These are phyloP conservation scores for Marsdenia floribunda DNA, from an alignment of 257 asterid genomes.

Conservation along the genomic window DNA sequence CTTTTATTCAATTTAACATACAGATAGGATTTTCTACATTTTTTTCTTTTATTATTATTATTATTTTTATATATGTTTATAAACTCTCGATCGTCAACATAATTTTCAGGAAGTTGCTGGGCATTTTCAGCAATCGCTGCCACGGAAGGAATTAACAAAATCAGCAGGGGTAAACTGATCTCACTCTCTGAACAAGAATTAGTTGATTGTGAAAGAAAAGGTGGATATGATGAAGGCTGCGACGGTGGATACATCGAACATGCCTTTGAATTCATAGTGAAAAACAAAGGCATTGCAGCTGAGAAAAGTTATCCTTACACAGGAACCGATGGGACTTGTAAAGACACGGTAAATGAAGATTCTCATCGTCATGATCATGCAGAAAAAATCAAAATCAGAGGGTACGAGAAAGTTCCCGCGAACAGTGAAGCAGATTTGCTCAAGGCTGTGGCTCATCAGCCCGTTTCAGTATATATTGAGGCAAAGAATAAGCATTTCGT, in stretches of 20 bases:
- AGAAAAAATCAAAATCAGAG: conserved; percentile 7
- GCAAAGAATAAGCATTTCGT: background rate
- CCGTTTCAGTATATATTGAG: background rate
- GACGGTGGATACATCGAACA: conserved; percentile 14
- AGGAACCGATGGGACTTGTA: conserved; percentile 19
- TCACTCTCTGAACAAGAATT: conserved; percentile 14
- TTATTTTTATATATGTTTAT: too few relatives aligned
- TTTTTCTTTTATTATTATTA: too few relatives aligned
- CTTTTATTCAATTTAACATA: too few relatives aligned
- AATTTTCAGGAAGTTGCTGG: conserved; percentile 19
- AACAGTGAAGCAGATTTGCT: conserved; percentile 3
- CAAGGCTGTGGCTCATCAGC: background rate
- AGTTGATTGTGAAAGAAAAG: conserved; percentile 13
- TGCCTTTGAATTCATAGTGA: conserved; percentile 17
- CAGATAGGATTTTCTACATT: too few relatives aligned
- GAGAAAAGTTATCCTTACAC: conserved; percentile 22
- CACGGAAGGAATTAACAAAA: conserved; percentile 15
- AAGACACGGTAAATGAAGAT: too few relatives aligned
- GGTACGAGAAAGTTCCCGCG: conserved; percentile 12
- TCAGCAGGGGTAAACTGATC: conserved; percentile 4
- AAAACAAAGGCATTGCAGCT: conserved; percentile 12
- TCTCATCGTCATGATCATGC: too few relatives aligned
- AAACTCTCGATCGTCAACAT: too few relatives aligned
- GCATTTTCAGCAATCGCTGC: conserved; percentile 19
- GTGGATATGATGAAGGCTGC: background rate